Evolutionary conservation across 2,329 filamentous ascomycete genomes (phyloP), one percentile per base, ranked within the genome.

Genomic region (Parasarocladium wereldwijsianum): DNA sequence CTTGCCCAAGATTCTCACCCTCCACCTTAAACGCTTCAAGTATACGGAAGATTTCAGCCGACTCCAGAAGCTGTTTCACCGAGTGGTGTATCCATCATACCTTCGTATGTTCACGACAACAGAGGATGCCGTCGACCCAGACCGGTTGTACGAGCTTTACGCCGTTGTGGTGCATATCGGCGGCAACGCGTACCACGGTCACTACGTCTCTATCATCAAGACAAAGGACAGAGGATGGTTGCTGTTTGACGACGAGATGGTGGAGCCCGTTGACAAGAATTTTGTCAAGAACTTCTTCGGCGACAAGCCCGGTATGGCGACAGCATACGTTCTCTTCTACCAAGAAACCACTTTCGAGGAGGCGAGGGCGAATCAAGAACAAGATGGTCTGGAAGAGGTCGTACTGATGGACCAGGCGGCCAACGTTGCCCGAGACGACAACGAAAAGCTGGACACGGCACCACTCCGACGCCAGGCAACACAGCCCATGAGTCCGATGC

Each of bases 261-360:
- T 98, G 4, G 90, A 98, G 51, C 90, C 90, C 0, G 90, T 98
- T 5, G 85, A 94, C 52, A 94, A 94, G 54, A 77, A 81, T 47
- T 98, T 92, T 46, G 90, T 98, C 21, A 73, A 79, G 40, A 94
- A 93, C 50, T 98, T 98, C 56, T 98, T 98, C 44, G 90, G 90
- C 11, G 90, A 94, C 49, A 84, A 81, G 45, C 77, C 79, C 0
- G 85, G 84, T 3, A 72, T 92, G 51, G 90, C 90, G 8, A 94
- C 86, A 43, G 90, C 90, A 17, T 98, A 98, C 45, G 86, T 98
- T 11, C 62, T 98, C 8, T 98, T 98, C 52, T 98, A 98, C 55
- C 90, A 94, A 50, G 87, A 98, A 53, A 96, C 71, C 3, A 76
- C 71, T 0, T 68, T 73, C 34, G 72, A 76, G 43, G 71, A 73